Conservation (phyloP, 2,329 filamentous ascomycete genomes). For the Fonsecaea pedrosoi region DNA sequence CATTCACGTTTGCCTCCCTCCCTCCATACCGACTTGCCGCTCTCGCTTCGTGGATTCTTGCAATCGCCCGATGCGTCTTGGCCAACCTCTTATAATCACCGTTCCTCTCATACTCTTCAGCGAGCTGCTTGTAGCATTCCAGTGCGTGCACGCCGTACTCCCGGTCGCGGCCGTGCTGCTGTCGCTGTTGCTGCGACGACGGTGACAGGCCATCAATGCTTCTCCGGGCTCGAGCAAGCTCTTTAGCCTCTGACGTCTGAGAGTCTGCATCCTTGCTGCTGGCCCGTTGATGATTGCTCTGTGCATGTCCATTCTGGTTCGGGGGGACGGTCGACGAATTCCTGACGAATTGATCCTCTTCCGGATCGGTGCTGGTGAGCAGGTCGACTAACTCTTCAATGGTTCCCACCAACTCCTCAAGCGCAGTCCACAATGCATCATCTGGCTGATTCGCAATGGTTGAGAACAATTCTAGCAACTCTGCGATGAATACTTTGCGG, state of each 20-base stretch:
- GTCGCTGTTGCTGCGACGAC: slow-evolving; percentile 29
- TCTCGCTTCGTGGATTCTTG: slow-evolving; percentile 77
- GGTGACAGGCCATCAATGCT: slow-evolving; percentile 39
- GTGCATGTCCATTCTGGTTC: slow-evolving; percentile 11
- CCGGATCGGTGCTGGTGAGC: slow-evolving; percentile 84
- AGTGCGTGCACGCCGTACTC: slow-evolving; percentile 57
- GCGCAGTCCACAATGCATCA: slow-evolving; percentile 75
- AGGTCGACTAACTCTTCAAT: slow-evolving; percentile 91
- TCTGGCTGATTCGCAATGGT: slow-evolving; percentile 69
- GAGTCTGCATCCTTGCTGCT: slow-evolving; percentile 30
- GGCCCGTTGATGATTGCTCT: slow-evolving; percentile 7
- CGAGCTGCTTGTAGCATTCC: slow-evolving; percentile 86
- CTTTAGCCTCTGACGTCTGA: slow-evolving; percentile 32
- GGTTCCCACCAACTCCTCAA: slow-evolving; percentile 80
- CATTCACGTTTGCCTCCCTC: slow-evolving; percentile 20
- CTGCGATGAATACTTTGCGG: slow-evolving; percentile 89
- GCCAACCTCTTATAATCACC: slow-evolving; percentile 90
- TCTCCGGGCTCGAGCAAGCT: slow-evolving; percentile 34
- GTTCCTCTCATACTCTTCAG: slow-evolving; percentile 87
- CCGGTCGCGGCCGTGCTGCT: slow-evolving; percentile 33
- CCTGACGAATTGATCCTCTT: slow-evolving; percentile 42
- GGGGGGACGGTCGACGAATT: background rate
- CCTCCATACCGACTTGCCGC: slow-evolving; percentile 33
- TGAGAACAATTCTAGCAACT: slow-evolving; percentile 81
- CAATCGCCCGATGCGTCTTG: slow-evolving; percentile 85